Evolutionary conservation across 2,329 filamentous ascomycete species (phyloP).

Genomic region (Nectriaceae sp.): DNA sequence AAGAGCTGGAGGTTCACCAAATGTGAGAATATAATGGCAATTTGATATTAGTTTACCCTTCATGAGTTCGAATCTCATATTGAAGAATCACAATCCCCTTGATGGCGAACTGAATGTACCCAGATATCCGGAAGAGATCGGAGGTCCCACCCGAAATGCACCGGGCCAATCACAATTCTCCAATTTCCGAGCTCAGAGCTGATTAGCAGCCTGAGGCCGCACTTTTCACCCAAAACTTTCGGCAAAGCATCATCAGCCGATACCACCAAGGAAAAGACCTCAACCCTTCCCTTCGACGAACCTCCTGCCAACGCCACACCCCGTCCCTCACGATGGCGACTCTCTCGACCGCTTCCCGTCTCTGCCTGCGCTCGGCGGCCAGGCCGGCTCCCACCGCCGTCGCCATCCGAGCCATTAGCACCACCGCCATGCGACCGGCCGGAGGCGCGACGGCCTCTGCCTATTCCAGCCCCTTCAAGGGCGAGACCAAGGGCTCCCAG

Average conservation of each 20-base stretch:
- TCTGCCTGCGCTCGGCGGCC: slow-evolving; percentile 63
- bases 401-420: slow-evolving; percentile 57
- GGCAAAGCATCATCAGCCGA: slow-evolving; percentile 43
- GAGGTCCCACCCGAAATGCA: slow-evolving; percentile 25
- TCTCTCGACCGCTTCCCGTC: slow-evolving; percentile 68
- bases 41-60: not conserved
- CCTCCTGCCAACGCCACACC: slow-evolving; percentile 28
- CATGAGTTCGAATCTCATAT: slow-evolving; percentile 3
- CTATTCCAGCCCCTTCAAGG: slow-evolving; percentile 67
- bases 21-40: not conserved
- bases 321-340: slow-evolving; percentile 58
- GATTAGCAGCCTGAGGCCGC: slow-evolving; percentile 46
- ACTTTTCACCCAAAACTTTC: slow-evolving; percentile 42
- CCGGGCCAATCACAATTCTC: slow-evolving; percentile 45
- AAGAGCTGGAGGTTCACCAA: not conserved
- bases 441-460: slow-evolving; percentile 46
- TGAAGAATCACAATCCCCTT: slow-evolving; percentile 1
- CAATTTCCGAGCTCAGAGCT: slow-evolving; percentile 48
- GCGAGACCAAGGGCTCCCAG: slow-evolving; percentile 60
- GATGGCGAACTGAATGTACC: slow-evolving; percentile 17
- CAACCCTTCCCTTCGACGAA: slow-evolving; percentile 37
- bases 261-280: slow-evolving; percentile 49
- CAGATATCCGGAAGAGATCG: slow-evolving; percentile 33
- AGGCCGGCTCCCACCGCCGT: slow-evolving; percentile 43
- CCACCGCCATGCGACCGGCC: slow-evolving; percentile 51